A percentile compares a stretch with the other conserved stretches of the same genome.
Evolutionary conservation across 1,284 basidiomycete species (phyloP).

Genomic region (Cryptococcus sp.): DNA sequence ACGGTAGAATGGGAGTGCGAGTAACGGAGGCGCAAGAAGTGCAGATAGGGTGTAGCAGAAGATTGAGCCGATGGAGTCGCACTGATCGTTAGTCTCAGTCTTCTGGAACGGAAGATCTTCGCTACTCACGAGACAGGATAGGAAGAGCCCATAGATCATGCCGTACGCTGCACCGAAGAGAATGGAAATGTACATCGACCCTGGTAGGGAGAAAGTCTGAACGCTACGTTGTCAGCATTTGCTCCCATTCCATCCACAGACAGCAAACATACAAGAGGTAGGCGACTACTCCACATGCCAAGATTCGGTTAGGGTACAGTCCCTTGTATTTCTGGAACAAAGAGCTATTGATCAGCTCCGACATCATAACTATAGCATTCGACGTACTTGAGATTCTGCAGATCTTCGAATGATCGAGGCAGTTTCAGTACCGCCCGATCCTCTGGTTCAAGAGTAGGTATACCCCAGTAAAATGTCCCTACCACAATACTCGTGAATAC

Average conservation of each 20-base stretch:
- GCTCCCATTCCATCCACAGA: slow-evolving; percentile 28
- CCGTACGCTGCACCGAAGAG: slow-evolving; percentile 96
- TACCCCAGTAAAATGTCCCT: slow-evolving; percentile 68
- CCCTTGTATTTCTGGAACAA: slow-evolving; percentile 84
- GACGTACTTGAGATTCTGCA: slow-evolving; percentile 69
- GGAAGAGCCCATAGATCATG: slow-evolving; percentile 76
- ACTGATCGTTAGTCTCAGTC: slow-evolving; percentile 46
- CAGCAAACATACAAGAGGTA: slow-evolving; percentile 75
- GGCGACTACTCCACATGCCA: slow-evolving; percentile 76
- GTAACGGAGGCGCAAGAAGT: slow-evolving; percentile 80
- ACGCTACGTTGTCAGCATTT: slow-evolving; percentile 55
- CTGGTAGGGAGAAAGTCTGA: slow-evolving; percentile 93
- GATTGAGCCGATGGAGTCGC: slow-evolving; percentile 84
- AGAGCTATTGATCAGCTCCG: slow-evolving; percentile 25
- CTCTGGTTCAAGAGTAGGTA: slow-evolving; percentile 65
- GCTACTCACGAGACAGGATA: slow-evolving; percentile 67
- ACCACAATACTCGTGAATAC: slow-evolving; percentile 66
- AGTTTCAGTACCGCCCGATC: slow-evolving; percentile 70
- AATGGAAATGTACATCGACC: slow-evolving; percentile 97
- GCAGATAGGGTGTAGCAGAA: slow-evolving; percentile 91
- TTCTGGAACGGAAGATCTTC: background rate
- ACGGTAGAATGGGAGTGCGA: slow-evolving; percentile 73
- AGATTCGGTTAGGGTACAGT: slow-evolving; percentile 72
- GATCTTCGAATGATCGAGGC: slow-evolving; percentile 74
- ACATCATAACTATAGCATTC: slow-evolving; percentile 1